Evolutionary conservation across 805 yeast genomes (phyloP).

Genomic region (Kazachstania bromeliacearum): DNA sequence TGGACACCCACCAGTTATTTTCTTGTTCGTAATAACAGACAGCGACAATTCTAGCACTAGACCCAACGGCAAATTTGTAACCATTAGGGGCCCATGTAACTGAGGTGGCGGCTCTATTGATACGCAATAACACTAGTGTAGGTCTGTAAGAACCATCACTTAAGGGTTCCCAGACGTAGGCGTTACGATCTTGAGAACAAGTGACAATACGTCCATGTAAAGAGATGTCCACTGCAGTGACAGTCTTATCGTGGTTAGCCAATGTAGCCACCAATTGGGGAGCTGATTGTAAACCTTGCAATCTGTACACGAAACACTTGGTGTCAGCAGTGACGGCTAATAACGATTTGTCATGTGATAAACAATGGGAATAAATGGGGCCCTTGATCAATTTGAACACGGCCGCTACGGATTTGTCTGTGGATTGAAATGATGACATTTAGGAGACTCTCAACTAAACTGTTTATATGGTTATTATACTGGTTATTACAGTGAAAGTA

Average conservation of each 20-base stretch:
- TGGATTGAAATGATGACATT: conserved; percentile 7
- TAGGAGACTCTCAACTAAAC: conserved; percentile 29
- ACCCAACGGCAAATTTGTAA: conserved; percentile 93
- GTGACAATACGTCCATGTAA: conserved; percentile 85
- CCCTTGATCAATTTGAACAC: conserved; percentile 63
- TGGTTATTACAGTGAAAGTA: no score
- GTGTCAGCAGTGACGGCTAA: conserved; percentile 80
- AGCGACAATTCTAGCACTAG: conserved; percentile 89
- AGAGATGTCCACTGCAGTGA: conserved; percentile 90
- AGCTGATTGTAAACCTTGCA: conserved; percentile 37
- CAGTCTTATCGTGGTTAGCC: conserved; percentile 82
- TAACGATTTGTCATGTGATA: conserved; percentile 52
- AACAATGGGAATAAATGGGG: conserved; percentile 88
- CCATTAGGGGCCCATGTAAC: conserved; percentile 95
- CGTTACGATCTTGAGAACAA: conserved; percentile 96
- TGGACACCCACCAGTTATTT: conserved; percentile 99
- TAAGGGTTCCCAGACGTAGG: conserved; percentile 86
- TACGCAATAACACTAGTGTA: conserved; percentile 82
- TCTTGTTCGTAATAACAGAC: conserved; percentile 93
- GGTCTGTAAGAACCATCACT: conserved; percentile 62
- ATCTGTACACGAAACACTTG: conserved; percentile 63
- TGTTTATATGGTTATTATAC: neutral
- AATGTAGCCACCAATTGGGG: conserved; percentile 60
- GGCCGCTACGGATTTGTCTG: conserved; percentile 22
- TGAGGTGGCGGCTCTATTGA: conserved; percentile 89